Evolutionary conservation across 768 basidiomycete species (phyloP).

Genomic region (Termitomyces heimii): DNA sequence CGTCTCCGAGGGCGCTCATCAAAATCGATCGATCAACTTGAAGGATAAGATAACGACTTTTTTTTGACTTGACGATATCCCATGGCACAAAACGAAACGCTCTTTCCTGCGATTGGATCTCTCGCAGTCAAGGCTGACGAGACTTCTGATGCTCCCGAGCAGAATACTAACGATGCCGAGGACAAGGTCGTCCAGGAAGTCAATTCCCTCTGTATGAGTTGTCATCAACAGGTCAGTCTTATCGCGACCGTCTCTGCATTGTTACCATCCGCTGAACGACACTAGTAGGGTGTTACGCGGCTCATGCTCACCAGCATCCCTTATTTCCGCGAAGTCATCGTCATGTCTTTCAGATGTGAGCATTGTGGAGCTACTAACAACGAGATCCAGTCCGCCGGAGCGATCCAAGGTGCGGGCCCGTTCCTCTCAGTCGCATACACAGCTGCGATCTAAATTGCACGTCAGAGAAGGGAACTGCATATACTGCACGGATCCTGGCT

Average conservation of each 20-base stretch:
- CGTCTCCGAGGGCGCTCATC: background rate
- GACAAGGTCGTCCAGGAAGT: slow-evolving; percentile 76
- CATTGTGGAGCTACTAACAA: slow-evolving; percentile 89
- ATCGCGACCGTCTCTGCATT: background rate
- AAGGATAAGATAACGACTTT: slow-evolving; percentile 7
- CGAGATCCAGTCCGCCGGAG: slow-evolving; percentile 88
- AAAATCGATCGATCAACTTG: background rate
- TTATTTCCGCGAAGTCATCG: slow-evolving; percentile 90
- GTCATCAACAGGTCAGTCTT: slow-evolving; percentile 73
- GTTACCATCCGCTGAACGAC: slow-evolving; percentile 15
- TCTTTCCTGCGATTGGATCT: slow-evolving; percentile 11
- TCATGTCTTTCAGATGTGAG: slow-evolving; percentile 96
- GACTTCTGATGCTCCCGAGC: background rate
- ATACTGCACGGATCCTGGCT: slow-evolving; percentile 72
- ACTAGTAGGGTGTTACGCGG: slow-evolving; percentile 74
- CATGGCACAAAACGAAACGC: slow-evolving; percentile 4
- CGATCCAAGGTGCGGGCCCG: slow-evolving; percentile 65
- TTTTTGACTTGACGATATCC: background rate
- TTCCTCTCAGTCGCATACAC: background rate
- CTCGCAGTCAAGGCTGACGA: slow-evolving; percentile 12
- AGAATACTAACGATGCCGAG: slow-evolving; percentile 30
- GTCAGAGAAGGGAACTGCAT: slow-evolving; percentile 75
- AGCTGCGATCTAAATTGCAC: background rate
- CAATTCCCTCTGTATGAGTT: slow-evolving; percentile 92
- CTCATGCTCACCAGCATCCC: slow-evolving; percentile 92